Conservation (phyloP, 257 asterid genomes). For the Prunella vulgaris region DNA sequence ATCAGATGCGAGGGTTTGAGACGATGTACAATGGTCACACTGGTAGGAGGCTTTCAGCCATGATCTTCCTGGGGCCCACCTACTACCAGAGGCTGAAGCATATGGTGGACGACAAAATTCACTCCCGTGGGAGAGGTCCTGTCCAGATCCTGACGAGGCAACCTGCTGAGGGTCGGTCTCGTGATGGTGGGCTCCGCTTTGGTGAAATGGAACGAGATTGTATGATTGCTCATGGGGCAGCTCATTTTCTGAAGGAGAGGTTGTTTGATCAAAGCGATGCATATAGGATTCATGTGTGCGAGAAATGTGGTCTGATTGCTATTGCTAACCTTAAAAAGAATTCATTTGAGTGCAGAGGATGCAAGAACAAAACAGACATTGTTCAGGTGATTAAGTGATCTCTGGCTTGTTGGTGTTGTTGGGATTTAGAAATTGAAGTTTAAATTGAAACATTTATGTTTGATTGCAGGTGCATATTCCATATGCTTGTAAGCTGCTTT, state of each 20-base stretch:
- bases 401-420: neutral
- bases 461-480: slow-evolving; percentile 77
- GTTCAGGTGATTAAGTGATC: slow-evolving; percentile 60
- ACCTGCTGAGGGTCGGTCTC: slow-evolving; percentile 96
- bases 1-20: slow-evolving; percentile 97
- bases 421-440: neutral
- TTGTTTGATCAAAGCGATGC: slow-evolving; percentile 98
- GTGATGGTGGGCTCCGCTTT: slow-evolving; percentile 96
- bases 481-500: slow-evolving; percentile 86
- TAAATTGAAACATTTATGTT: neutral
- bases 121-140: slow-evolving; percentile 98
- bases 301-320: slow-evolving; percentile 85
- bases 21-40: slow-evolving; percentile 98
- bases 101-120: slow-evolving; percentile 96
- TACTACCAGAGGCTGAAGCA: slow-evolving; percentile 97
- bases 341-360: slow-evolving; percentile 92
- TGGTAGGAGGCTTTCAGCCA: slow-evolving; percentile 71
- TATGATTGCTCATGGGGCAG: slow-evolving; percentile 98
- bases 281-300: slow-evolving; percentile 87
- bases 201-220: slow-evolving; percentile 99
- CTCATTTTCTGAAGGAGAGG: slow-evolving; percentile 87
- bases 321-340: slow-evolving; percentile 89
- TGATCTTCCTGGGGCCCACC: slow-evolving; percentile 93
- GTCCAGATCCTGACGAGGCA: slow-evolving; percentile 94
- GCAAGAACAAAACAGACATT: slow-evolving; percentile 89